Percentiles rank a stretch among this genome's conserved stretches.
Evolutionary conservation across 1,284 basidiomycete species (phyloP).

Genomic region (Sanghuangporus baumii): DNA sequence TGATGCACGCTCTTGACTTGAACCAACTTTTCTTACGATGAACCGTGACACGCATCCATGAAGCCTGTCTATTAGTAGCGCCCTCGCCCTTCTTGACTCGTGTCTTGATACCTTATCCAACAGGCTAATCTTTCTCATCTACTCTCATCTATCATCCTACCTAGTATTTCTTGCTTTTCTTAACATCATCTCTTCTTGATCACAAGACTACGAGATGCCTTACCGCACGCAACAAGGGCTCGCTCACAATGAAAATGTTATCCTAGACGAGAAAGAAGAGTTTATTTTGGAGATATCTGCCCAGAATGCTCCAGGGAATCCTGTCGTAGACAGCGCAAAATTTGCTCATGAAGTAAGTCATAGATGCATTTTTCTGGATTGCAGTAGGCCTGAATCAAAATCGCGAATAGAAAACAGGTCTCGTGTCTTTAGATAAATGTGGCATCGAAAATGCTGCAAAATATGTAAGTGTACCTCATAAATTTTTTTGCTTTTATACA

Average conservation of each 20-base stretch:
- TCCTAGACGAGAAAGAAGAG: not conserved
- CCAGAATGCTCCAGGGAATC: conserved; percentile 9
- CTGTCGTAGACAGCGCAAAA: conserved; percentile 22
- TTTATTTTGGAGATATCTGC: not conserved
- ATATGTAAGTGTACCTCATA: conserved; percentile 38
- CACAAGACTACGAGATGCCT: not conserved
- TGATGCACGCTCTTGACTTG: no score
- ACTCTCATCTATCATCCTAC: not conserved
- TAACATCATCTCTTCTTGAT: not conserved
- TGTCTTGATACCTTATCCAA: not conserved
- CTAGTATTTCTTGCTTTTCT: not conserved
- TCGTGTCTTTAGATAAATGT: conserved; percentile 52
- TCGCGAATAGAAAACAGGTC: conserved; percentile 41
- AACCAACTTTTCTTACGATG: no score
- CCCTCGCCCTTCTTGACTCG: not conserved
- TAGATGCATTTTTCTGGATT: not conserved
- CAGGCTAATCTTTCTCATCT: not conserved
- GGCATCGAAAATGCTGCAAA: conserved; percentile 56
- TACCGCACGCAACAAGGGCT: not conserved
- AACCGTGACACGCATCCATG: not conserved
- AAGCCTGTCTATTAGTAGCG: not conserved
- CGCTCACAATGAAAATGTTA: not conserved
- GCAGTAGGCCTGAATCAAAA: not conserved
- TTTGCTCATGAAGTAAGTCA: conserved; percentile 22
- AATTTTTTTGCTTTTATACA: conserved; percentile 2